Conservation (phyloP, 192 early-diverging fungal genomes). For the Umbelopsis ramanniana region DNA sequence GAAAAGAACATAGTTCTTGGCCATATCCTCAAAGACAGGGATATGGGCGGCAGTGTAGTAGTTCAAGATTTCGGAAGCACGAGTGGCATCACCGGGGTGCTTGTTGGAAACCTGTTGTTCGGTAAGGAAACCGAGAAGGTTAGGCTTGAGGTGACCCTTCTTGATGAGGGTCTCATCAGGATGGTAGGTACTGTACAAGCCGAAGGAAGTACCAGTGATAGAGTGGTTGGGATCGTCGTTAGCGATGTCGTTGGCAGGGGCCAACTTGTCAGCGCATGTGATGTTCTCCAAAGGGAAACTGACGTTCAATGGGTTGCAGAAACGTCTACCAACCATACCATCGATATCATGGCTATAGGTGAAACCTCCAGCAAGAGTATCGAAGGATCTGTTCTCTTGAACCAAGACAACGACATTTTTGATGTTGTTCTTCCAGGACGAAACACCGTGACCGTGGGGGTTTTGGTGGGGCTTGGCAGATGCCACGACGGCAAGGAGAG, state of each 20-base stretch:
- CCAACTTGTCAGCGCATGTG: constrained; percentile 25
- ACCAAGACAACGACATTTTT: constrained; percentile 32
- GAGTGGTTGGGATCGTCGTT: constrained; percentile 32
- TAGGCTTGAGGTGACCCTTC: not conserved
- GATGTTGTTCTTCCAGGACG: constrained; percentile 21
- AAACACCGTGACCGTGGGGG: not conserved
- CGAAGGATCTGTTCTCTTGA: constrained; percentile 30
- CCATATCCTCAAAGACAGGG: constrained; percentile 28
- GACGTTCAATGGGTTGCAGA: constrained; percentile 30
- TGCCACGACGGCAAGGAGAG: not conserved
- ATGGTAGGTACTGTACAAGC: constrained; percentile 20
- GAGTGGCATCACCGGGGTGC: not conserved
- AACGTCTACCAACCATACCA: constrained; percentile 20
- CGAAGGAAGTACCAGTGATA: constrained; percentile 11
- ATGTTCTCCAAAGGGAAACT: not conserved
- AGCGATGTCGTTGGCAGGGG: constrained; percentile 23
- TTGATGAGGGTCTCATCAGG: constrained; percentile 22
- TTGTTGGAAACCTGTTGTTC: constrained; percentile 14
- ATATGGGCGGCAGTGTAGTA: constrained; percentile 28
- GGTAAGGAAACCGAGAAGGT: constrained; percentile 15
- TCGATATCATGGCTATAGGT: constrained; percentile 22
- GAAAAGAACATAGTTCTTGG: constrained; percentile 30
- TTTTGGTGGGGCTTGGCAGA: not conserved
- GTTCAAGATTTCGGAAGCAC: constrained; percentile 27
- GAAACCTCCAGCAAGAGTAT: constrained; percentile 26